Conservation (phyloP, 805 yeast species). For the Kodamaea jinghongensis region DNA sequence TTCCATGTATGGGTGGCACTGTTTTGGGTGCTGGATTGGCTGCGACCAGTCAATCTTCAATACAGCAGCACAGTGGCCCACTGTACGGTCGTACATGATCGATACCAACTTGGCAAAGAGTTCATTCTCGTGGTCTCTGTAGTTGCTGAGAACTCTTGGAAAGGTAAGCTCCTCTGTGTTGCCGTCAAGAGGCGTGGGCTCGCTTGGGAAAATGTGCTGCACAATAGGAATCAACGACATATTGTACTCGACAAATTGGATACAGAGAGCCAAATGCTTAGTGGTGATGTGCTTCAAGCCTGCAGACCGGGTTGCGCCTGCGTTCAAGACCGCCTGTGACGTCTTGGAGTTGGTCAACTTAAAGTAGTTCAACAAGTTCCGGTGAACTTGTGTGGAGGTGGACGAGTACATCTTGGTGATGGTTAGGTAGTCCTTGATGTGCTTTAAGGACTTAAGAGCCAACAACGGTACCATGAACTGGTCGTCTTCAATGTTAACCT, state of each 20-base stretch:
- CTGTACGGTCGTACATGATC: slow-evolving; percentile 65
- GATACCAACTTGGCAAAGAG: slow-evolving; percentile 63
- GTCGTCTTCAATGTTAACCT: slow-evolving; percentile 18
- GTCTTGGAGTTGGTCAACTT: slow-evolving; percentile 51
- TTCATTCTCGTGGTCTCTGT: slow-evolving; percentile 61
- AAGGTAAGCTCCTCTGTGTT: slow-evolving; percentile 27
- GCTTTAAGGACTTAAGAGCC: slow-evolving; percentile 19
- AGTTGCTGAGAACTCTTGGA: slow-evolving; percentile 33
- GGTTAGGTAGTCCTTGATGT: slow-evolving; percentile 51
- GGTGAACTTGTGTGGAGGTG: slow-evolving; percentile 37
- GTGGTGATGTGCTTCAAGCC: slow-evolving; percentile 73
- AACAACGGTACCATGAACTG: slow-evolving; percentile 31
- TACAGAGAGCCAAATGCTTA: slow-evolving; percentile 64
- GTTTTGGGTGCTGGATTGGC: slow-evolving; percentile 40
- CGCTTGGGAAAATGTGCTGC: slow-evolving; percentile 12
- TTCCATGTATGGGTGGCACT: slow-evolving; percentile 63
- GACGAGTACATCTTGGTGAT: slow-evolving; percentile 57
- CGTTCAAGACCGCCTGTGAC: slow-evolving; percentile 62
- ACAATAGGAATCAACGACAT: slow-evolving; percentile 38
- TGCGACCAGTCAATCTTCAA: slow-evolving; percentile 49
- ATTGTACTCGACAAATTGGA: slow-evolving; percentile 55
- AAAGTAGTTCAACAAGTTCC: slow-evolving; percentile 43
- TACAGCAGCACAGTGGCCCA: slow-evolving; percentile 48
- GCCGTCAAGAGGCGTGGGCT: background rate
- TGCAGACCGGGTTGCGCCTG: slow-evolving; percentile 74